These are phyloP conservation scores for Suillus ampliporus DNA, from an alignment of 768 basidiomycete genomes.

Conservation along the genomic window DNA sequence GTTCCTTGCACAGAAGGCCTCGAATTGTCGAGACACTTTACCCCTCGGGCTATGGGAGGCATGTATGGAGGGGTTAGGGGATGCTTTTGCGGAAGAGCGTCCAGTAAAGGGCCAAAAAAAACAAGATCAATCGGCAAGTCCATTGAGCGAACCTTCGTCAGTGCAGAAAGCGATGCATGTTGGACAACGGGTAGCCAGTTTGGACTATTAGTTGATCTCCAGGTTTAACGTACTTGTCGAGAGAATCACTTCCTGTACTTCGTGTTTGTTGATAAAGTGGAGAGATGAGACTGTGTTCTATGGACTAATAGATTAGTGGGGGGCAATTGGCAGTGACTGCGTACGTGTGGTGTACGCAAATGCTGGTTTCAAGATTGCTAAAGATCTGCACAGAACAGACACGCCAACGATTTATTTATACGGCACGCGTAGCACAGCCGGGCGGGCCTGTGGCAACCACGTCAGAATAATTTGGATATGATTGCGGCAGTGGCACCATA, in stretches of 20 bases:
- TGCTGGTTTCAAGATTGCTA: too few relatives aligned
- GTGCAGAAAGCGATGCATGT: constrained; percentile 30
- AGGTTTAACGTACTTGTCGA: constrained; percentile 30
- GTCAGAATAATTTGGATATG: too few relatives aligned
- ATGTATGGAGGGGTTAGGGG: constrained; percentile 49
- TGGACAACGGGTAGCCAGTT: constrained; percentile 41
- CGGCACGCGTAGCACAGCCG: too few relatives aligned
- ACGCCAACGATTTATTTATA: too few relatives aligned
- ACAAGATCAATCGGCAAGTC: constrained; percentile 22
- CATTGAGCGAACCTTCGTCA: constrained; percentile 8
- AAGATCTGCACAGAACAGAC: too few relatives aligned
- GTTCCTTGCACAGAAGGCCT: constrained; percentile 44
- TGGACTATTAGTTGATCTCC: constrained; percentile 47
- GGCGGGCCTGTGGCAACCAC: too few relatives aligned
- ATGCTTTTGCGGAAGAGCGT: constrained; percentile 54
- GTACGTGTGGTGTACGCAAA: too few relatives aligned
- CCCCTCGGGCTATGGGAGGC: constrained; percentile 52
- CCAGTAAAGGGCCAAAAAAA: constrained; percentile 51
- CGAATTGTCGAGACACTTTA: constrained; percentile 27
- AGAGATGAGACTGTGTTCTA: background rate
- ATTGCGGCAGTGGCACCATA: too few relatives aligned
- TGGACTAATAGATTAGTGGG: background rate
- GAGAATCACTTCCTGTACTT: constrained; percentile 7
- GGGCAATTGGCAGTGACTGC: background rate
- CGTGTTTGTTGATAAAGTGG: background rate